Evolutionary conservation across 306 rosid genomes (phyloP), one percentile per base, ranked within the genome.

Genomic region (Begonia loranthoides): DNA sequence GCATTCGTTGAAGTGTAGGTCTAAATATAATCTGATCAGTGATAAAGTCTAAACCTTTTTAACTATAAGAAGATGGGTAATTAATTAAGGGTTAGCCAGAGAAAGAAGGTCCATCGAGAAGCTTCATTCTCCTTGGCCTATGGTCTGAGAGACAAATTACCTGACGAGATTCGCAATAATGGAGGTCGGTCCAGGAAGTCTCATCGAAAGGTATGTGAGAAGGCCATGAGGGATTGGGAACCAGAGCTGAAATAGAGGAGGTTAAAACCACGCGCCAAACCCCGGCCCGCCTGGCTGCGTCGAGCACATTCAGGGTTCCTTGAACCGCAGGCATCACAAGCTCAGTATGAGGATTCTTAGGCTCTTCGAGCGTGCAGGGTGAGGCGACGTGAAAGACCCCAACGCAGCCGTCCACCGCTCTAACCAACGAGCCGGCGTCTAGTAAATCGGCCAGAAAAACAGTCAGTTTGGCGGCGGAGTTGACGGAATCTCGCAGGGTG

Each of bases 371-470:
- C 0, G 84, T 70, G 63, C 97, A 84, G 2, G 95, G 95, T 2
- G 95, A 81, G 0, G 97, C 97, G n/a, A 89, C 81, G 64, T 89
- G 97, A 67, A 89, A 89, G 9, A 81, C 78, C 9, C 97, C 95
- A 40, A 63, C 48, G 73, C 95, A 84, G 41, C 73, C 68, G 1
- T 61, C 9, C 13, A 88, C 28, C 52, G 95, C 97, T 15, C 45
- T 51, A 46, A 57, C 44, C 43, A 84, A 47, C 28, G 97, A 74
- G 44, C 49, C 57, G 34, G 70, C 6, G 66, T 88, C 93, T 51
- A 81, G 68, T 11, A 88, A 13, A 34, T 80, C 61, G 53, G 70
- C 85, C 10, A 71, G 77, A 71, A 68, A 84, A 55, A 84, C 17
- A 12, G 43, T 43, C 63, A 81, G 4, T 45, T 54, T 66, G 36